Evolutionary conservation across 441 rosid species (phyloP).

Genomic region (Gossypium schwendimanii): DNA sequence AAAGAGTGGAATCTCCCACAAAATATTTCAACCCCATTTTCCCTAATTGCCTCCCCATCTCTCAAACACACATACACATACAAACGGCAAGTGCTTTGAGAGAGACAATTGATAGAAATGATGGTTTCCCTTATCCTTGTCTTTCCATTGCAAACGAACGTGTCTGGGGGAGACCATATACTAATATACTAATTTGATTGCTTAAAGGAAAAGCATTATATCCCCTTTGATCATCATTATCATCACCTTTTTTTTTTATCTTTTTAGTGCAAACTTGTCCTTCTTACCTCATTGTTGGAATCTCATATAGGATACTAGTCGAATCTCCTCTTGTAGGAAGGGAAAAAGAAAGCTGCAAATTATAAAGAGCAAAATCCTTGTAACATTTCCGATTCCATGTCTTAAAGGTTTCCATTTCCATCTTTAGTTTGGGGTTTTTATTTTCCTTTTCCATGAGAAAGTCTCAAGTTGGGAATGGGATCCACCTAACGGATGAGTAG

Average conservation of each 20-base stretch:
- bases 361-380: background rate
- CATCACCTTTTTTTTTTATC: background rate
- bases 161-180: background rate
- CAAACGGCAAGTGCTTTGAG: background rate
- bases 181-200: background rate
- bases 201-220: slow-evolving; percentile 10
- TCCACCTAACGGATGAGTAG: slow-evolving; percentile 7
- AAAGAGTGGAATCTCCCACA: background rate
- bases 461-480: background rate
- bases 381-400: slow-evolving; percentile 4
- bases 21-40: background rate
- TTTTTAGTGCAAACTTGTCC: background rate
- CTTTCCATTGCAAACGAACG: background rate
- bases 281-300: slow-evolving; percentile 11
- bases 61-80: background rate
- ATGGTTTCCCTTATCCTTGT: background rate
- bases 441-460: background rate
- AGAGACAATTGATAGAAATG: slow-evolving; percentile 12
- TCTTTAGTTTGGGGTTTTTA: background rate
- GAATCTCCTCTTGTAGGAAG: slow-evolving; percentile 13
- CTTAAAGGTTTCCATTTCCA: background rate
- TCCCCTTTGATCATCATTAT: background rate
- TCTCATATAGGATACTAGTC: slow-evolving; percentile 6
- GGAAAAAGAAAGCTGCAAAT: background rate
- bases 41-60: background rate